Conservation (phyloP, 352 stramenopile species). For the Phytophthora pini region DNA sequence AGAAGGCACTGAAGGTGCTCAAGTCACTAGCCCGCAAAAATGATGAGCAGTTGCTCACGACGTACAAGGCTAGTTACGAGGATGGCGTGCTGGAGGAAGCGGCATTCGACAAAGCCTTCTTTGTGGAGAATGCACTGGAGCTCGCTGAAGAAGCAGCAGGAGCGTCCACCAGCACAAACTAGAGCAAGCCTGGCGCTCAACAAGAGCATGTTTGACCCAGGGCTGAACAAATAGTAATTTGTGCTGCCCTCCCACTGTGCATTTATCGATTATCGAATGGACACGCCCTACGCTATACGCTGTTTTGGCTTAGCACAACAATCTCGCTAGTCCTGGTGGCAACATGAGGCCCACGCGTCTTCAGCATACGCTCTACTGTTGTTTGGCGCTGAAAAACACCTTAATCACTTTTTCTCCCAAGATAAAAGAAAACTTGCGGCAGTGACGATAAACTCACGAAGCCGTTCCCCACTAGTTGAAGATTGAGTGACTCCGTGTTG, state of each 20-base stretch:
- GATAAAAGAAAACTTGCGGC: slow-evolving; percentile 29
- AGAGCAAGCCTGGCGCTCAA: background rate
- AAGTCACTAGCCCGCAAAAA: slow-evolving; percentile 89
- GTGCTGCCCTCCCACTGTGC: background rate
- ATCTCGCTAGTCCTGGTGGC: slow-evolving; percentile 29
- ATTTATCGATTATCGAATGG: background rate
- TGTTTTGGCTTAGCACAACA: slow-evolving; percentile 20
- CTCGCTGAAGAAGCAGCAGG: slow-evolving; percentile 68
- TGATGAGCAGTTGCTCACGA: slow-evolving; percentile 77
- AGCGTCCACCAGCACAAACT: slow-evolving; percentile 17
- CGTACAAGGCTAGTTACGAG: slow-evolving; percentile 82
- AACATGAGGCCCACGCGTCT: slow-evolving; percentile 35
- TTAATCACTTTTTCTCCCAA: slow-evolving; percentile 12
- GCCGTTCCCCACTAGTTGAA: slow-evolving; percentile 12
- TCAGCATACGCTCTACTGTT: background rate
- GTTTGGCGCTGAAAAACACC: background rate
- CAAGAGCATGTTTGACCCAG: slow-evolving; percentile 1
- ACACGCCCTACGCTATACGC: slow-evolving; percentile 1
- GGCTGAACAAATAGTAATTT: slow-evolving; percentile 12
- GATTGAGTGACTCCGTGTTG: slow-evolving; percentile 43
- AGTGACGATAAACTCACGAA: slow-evolving; percentile 22
- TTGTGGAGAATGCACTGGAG: slow-evolving; percentile 84
- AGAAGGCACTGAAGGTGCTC: slow-evolving; percentile 75
- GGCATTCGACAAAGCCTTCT: slow-evolving; percentile 83
- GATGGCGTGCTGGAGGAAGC: slow-evolving; percentile 54